Evolutionary conservation across 495 filamentous ascomycete genomes (phyloP), one percentile per base, ranked within the genome.

Genomic region (Cryomyces minteri): DNA sequence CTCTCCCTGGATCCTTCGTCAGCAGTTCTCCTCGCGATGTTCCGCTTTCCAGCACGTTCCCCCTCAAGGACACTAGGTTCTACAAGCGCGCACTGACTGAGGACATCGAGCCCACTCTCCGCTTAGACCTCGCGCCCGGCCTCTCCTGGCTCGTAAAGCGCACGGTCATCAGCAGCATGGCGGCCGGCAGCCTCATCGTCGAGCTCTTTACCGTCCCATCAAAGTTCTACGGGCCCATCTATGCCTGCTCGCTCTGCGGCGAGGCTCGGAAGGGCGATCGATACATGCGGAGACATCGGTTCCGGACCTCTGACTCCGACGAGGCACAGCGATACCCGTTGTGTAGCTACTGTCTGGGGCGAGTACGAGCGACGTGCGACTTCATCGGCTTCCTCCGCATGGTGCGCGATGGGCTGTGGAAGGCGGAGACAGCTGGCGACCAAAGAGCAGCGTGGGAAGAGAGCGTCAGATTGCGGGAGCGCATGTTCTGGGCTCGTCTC

Each of bases 401-500:
- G 57, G 71, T 94, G 41, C 81, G 86, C 51, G 88, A 94, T 51
- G 92, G 90, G 29, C 76, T 90, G 51, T 83, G 88, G 73, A 73
- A 83, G 34, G 75, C 75, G 30, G 85, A 94, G 34, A 77, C 71
- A 29, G 68, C 74, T 32, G 82, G 86, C 45, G 81, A 83, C 33
- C 76, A 84, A 58, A 80, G 77, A 50, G 76, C 76, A 32, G 85
- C 87, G 4, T 98, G 90, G 90, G 86, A 94, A 56, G 90, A 96
- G 62, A 83, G 83, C 44, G 78, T 93, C 12, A 74, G 82, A 14
- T 63, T 96, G 42, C 69, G 90, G 39, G 90, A 98, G 58, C 72
- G 85, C 49, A 93, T 95, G 80, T 98, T 98, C 57, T 98, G 90
- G 90, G 77, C 80, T 40, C 67, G 90, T 30, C 74, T 96, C 40